Evolutionary conservation across 225 moss, liverwort and hornwort species (phyloP), one percentile per base, ranked within the genome.

Genomic region (Lunularia cruciata): DNA sequence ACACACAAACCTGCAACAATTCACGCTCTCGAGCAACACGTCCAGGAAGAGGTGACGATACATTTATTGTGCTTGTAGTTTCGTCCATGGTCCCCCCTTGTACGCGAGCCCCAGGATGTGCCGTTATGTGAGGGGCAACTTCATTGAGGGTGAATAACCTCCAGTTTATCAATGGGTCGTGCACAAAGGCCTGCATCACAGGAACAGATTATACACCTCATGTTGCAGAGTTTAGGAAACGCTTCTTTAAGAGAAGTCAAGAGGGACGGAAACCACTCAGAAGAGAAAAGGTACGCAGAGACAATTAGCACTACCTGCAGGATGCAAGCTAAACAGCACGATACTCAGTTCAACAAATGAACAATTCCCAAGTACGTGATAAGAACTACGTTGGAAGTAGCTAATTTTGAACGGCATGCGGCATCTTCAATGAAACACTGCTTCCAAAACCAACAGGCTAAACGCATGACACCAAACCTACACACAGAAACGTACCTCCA

Each of bases 131-230:
- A 79, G 95, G 86, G 11, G 43, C 62, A 52, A 79, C 84, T 73
- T 96, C 96, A 54, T 89, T 89, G 43, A 92, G 72, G 64, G 81
- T 89, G 62, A 91, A 91, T 18, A 98, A 86, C 35, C 98, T 83
- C 98, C 98, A 98, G 70, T 98, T 98, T 46, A 98, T 98, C 78
- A 98, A 71, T 43, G 98, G 98, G 53, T 98, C 98, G 65, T 98
- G 98, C 26, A 98, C 98, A 80, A 98, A 98, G 48, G 98, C 98
- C 86, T 85, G 75, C 70, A 65, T 2, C 31, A 19, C 12, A 23
- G 4, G 7, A 4, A 60, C 25, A 12, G 6, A 20, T 19, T n/a
- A n/a, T n/a, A n/a, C 39, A 27, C 20, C 14, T 63, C 14, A 38
- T 27, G 22, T 20, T 13, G 40, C 40, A 40, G 40, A 40, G 13